Conservation (phyloP, 2,329 filamentous ascomycete species). For the Alternaria tenuissima region DNA sequence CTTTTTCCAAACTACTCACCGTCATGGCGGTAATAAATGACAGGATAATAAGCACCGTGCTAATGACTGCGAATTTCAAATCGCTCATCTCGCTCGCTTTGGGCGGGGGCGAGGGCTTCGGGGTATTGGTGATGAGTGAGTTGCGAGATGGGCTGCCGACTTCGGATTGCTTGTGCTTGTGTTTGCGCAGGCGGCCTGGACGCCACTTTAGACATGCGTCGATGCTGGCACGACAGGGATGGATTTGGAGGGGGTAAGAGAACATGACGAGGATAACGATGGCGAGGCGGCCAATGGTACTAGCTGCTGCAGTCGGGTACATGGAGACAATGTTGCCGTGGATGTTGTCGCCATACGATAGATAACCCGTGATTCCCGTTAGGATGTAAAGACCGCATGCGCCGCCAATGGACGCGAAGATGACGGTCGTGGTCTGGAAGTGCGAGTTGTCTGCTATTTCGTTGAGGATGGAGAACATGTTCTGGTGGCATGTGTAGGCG, state of each 20-base stretch:
- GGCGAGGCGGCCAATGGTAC: conserved; percentile 91
- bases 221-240: conserved; percentile 93
- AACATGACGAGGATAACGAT: conserved; percentile 97
- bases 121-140: conserved; percentile 54
- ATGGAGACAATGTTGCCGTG: conserved; percentile 88
- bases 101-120: conserved; percentile 20
- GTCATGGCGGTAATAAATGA: conserved; percentile 91
- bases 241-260: conserved; percentile 92
- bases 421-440: conserved; percentile 77
- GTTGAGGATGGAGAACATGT: conserved; percentile 99
- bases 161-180: conserved; percentile 41
- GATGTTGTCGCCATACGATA: conserved; percentile 91
- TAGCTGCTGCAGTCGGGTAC: conserved; percentile 74
- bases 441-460: conserved; percentile 89
- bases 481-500: conserved; percentile 99
- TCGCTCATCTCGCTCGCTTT: conserved; percentile 74
- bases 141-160: conserved; percentile 51
- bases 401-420: conserved; percentile 83
- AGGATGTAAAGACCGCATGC: conserved; percentile 88
- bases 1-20: conserved; percentile 86
- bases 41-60: conserved; percentile 81
- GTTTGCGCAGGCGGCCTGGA: conserved; percentile 55
- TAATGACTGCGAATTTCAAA: conserved; percentile 86
- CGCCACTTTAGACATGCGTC: conserved; percentile 96
- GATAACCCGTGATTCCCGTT: conserved; percentile 92